Evolutionary conservation across 176 grass and related monocot genomes (phyloP), one percentile per base, ranked within the genome.

Genomic region (Dendrocalamus sinicus): DNA sequence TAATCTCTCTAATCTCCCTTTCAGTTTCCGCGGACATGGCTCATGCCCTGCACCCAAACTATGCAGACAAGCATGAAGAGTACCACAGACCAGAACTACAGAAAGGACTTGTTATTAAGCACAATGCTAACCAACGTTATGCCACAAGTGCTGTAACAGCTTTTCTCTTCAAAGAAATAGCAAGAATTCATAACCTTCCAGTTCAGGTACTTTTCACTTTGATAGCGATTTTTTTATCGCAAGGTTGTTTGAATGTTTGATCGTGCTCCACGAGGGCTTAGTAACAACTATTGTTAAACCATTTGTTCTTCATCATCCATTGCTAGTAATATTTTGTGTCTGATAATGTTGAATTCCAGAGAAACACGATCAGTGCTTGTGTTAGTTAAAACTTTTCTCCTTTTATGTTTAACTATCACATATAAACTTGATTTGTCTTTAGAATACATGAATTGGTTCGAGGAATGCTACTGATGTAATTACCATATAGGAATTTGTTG

Each of bases 151-250:
- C 85, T 86, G 80, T 98, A 65, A 98, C 95, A 67, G 91, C 93
- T 80, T 98, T 98, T 78, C 95, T 98, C 20, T 98, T 98, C 85
- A 98, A 92, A 85, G 93, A 95, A 98, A 87, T 98, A 83, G 91
- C 93, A 30, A 76, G 91, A 81, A 72, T 86, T 67, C 89, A 95
- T 85, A 88, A 93, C 70, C 93, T 98, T 88, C 89, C 91, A 2
- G 67, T 98, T 87, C 95, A 98, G 95, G 95, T 98, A 82, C 62
- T 75, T 19, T 14, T 64, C 8, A 65, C n/a, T 23, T 4, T 12
- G 6, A 39, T 71, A 35, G 6, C 57, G 1, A 28, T 52, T 80
- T 62, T 48, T 85, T 57, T 48, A 64, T 13, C 28, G 20, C 40
- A 55, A 28, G 28, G 10, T 7, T 77, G 53, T 73, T 82, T 75